Evolutionary conservation across 106 monocot species (phyloP).

Genomic region (Platanthera guangdongensis): DNA sequence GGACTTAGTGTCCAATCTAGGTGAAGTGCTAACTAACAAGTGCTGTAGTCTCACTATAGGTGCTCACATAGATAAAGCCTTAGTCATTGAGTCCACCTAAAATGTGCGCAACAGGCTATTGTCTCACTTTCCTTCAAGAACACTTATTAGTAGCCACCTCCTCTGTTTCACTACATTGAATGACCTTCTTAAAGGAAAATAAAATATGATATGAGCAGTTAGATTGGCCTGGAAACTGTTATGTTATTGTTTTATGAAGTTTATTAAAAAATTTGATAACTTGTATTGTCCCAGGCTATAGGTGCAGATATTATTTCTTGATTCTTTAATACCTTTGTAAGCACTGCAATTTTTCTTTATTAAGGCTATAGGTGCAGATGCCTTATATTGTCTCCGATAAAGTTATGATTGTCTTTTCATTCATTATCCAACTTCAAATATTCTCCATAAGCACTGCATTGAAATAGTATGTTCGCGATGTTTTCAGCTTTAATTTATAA

Average conservation of each 20-base stretch:
- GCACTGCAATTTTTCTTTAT: too few relatives aligned
- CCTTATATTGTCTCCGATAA: neutral
- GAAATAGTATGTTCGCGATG: neutral
- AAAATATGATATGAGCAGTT: neutral
- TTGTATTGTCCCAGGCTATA: neutral
- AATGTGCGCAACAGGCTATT: neutral
- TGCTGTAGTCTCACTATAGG: neutral
- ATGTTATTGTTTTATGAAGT: neutral
- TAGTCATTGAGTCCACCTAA: too few relatives aligned
- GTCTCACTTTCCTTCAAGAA: neutral
- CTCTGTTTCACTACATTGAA: neutral
- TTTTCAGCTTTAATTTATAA: neutral
- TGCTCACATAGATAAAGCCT: neutral
- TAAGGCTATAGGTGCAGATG: too few relatives aligned
- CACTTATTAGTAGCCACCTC: neutral
- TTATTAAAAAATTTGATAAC: neutral
- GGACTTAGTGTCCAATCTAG: neutral
- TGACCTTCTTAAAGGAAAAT: neutral
- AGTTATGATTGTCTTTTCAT: neutral
- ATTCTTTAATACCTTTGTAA: neutral
- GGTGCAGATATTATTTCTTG: neutral
- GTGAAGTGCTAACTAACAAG: neutral
- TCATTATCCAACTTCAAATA: neutral
- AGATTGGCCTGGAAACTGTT: neutral
- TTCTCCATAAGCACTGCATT: neutral